phyloP scores from a whole-genome alignment of 305 asterid genomes.

The Petunia hybrid region DNA sequence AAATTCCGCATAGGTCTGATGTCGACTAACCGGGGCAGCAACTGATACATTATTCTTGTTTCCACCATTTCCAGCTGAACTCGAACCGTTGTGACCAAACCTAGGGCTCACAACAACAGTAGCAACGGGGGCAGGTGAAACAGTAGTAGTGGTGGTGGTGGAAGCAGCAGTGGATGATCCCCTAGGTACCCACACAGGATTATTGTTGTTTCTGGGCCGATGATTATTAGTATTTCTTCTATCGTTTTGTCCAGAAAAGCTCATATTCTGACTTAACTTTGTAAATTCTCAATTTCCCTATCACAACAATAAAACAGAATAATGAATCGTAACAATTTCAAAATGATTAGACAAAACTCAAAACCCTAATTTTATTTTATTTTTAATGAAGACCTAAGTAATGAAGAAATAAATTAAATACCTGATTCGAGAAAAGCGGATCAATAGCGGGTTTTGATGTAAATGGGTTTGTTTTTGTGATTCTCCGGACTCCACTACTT shows the following conservation, averaged over 20 bases:
- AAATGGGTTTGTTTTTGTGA: neutral
- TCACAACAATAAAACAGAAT: constrained; percentile 35
- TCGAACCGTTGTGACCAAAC: constrained; percentile 43
- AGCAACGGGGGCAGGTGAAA: constrained; percentile 32
- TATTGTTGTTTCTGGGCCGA: constrained; percentile 57
- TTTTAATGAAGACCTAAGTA: neutral
- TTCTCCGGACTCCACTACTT: neutral
- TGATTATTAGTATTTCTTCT: constrained; percentile 56
- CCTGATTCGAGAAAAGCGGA: constrained; percentile 22
- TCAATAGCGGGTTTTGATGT: neutral
- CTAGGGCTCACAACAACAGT: constrained; percentile 34
- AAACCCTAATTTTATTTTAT: neutral
- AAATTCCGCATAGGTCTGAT: constrained; percentile 45
- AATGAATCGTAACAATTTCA: neutral
- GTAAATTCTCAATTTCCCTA: constrained; percentile 42
- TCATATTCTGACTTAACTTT: constrained; percentile 71
- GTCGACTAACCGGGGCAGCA: constrained; percentile 45
- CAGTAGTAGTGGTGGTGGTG: constrained; percentile 39
- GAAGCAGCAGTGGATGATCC: constrained; percentile 44
- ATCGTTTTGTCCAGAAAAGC: constrained; percentile 62
- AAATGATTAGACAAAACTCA: neutral
- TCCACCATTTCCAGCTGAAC: constrained; percentile 44
- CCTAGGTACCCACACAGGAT: constrained; percentile 75
- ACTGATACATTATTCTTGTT: constrained; percentile 42
- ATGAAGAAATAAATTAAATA: neutral